Conservation (phyloP, 2,329 filamentous ascomycete species). For the Aureobasidium pullulans region DNA sequence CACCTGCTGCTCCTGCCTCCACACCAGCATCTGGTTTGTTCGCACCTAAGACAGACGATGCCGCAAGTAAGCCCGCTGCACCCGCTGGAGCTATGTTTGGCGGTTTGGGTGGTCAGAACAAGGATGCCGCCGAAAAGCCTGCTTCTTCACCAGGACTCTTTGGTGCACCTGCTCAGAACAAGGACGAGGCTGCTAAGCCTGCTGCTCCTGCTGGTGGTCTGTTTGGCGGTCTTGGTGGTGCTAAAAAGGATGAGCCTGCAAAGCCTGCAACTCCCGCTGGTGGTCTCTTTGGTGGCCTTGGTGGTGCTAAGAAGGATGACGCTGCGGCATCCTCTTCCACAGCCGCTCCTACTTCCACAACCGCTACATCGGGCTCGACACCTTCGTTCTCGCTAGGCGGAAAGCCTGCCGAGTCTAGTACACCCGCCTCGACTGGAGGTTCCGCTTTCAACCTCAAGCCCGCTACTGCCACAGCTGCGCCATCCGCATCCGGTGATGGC, state of each 20-base stretch:
- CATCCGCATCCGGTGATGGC: not conserved
- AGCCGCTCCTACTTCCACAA: slow-evolving; percentile 8
- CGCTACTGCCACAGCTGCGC: slow-evolving; percentile 11
- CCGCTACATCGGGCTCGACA: slow-evolving; percentile 5
- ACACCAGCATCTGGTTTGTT: slow-evolving; percentile 25
- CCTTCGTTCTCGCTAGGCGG: slow-evolving; percentile 14
- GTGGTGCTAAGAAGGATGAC: slow-evolving; percentile 10
- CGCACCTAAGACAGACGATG: slow-evolving; percentile 12
- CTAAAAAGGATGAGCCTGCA: slow-evolving; percentile 16
- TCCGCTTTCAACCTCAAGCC: slow-evolving; percentile 17
- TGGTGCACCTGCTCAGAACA: not conserved
- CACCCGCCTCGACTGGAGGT: slow-evolving; percentile 17
- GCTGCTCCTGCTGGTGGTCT: slow-evolving; percentile 1
- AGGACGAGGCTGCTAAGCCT: slow-evolving; percentile 9
- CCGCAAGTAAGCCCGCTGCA: not conserved
- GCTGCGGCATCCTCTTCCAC: slow-evolving; percentile 5
- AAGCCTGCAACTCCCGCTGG: slow-evolving; percentile 5
- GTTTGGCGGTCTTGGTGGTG: slow-evolving; percentile 15
- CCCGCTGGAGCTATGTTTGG: not conserved
- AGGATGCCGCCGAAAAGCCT: slow-evolving; percentile 3
- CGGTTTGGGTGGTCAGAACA: not conserved
- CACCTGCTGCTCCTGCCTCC: slow-evolving; percentile 3
- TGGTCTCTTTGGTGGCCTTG: slow-evolving; percentile 12
- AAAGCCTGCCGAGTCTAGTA: slow-evolving; percentile 10
- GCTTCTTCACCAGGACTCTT: not conserved